These are phyloP conservation scores for Amaranthus hypochondriacus DNA, from an alignment of 148 eudicot genomes.

Conservation along the genomic window DNA sequence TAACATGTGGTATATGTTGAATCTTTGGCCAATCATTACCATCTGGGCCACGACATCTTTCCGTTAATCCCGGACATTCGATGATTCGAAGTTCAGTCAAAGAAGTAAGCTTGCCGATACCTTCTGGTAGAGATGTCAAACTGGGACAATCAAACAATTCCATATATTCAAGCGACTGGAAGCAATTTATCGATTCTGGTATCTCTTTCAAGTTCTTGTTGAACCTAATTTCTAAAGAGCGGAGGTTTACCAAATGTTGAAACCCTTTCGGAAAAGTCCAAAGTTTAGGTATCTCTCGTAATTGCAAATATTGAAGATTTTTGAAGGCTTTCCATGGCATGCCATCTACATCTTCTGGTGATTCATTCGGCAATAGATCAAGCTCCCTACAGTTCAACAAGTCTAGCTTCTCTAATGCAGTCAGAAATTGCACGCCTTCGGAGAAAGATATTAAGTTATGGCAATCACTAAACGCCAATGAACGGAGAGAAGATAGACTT, in stretches of 20 bases:
- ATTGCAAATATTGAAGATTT: constrained; percentile 15
- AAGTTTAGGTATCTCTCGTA: constrained; percentile 1
- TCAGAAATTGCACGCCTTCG: constrained; percentile 16
- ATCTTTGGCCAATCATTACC: constrained; percentile 23
- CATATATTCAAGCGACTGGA: constrained; percentile 9
- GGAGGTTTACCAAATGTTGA: constrained; percentile 14
- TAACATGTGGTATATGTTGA: constrained; percentile 11
- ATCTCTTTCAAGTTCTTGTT: neutral
- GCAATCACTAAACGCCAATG: neutral
- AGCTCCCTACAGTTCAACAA: constrained; percentile 5
- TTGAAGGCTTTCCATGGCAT: constrained; percentile 23
- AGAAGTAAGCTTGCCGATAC: constrained; percentile 12
- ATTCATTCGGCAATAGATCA: constrained; percentile 13
- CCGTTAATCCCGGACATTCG: neutral
- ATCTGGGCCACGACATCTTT: constrained; percentile 8
- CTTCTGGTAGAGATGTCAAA: constrained; percentile 23
- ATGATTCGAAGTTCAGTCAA: constrained; percentile 1
- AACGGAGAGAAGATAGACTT: neutral
- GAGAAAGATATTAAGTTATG: neutral
- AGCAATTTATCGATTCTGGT: constrained; percentile 19
- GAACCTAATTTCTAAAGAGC: neutral
- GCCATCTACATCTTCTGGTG: neutral
- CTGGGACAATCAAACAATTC: constrained; percentile 3
- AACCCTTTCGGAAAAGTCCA: constrained; percentile 19
- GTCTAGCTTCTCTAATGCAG: constrained; percentile 8